phyloP scores from a whole-genome alignment of 495 filamentous ascomycete species.

The Daldinia concentrica region DNA sequence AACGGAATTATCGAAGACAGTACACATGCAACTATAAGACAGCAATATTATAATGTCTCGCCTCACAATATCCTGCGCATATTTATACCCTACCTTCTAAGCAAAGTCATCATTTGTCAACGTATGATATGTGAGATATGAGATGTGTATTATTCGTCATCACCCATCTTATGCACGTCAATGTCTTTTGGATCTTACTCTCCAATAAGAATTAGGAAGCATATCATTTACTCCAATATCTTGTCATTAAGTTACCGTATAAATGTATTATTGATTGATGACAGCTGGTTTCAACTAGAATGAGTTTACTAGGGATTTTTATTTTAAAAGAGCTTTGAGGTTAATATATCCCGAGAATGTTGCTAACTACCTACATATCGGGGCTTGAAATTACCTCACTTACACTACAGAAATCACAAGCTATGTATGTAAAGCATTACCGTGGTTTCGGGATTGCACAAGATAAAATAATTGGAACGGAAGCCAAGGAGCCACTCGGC shows the following conservation, averaged over 20 bases:
- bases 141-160: slow-evolving; percentile 16
- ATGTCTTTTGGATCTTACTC: slow-evolving; percentile 13
- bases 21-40: slow-evolving; percentile 1
- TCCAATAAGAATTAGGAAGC: slow-evolving; percentile 25
- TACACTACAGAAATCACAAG: background rate
- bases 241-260: background rate
- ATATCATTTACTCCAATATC: slow-evolving; percentile 9
- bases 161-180: slow-evolving; percentile 7
- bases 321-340: too few species aligned
- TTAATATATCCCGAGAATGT: background rate
- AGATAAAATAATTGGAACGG: slow-evolving; percentile 1
- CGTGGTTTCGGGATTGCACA: background rate
- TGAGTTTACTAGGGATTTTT: background rate
- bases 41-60: slow-evolving; percentile 4
- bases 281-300: background rate
- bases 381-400: slow-evolving; percentile 4
- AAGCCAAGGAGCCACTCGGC: slow-evolving; percentile 18
- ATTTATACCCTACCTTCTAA: background rate
- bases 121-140: slow-evolving; percentile 28
- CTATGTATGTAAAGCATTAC: background rate
- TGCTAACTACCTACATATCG: background rate
- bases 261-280: background rate
- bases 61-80: background rate
- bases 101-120: background rate
- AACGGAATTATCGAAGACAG: slow-evolving; percentile 10